Evolutionary conservation across 352 stramenopile species (phyloP).

Genomic region (Lagenidium giganteum): DNA sequence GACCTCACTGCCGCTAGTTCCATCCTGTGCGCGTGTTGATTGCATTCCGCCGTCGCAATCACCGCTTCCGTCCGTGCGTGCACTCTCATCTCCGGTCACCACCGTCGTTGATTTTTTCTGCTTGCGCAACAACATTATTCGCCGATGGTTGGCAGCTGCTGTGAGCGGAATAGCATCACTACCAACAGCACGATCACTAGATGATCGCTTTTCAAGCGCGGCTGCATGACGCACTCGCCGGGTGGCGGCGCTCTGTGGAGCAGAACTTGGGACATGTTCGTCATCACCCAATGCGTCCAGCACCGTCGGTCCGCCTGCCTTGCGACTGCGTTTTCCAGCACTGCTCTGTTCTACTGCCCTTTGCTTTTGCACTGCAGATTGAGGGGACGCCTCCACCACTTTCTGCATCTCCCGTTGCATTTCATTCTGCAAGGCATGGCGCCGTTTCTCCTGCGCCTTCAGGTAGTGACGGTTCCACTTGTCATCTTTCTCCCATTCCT

Average conservation of each 20-base stretch:
- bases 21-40: neutral
- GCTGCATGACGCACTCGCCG: too few species aligned
- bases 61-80: neutral
- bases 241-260: too few species aligned
- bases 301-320: neutral
- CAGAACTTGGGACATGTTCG: too few species aligned
- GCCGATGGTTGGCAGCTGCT: slow-evolving; percentile 53
- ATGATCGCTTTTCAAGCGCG: slow-evolving; percentile 8
- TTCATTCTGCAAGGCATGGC: slow-evolving; percentile 47
- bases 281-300: neutral
- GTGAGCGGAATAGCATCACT: slow-evolving; percentile 17
- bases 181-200: neutral
- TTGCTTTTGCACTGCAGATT: slow-evolving; percentile 21
- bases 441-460: slow-evolving; percentile 44
- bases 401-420: slow-evolving; percentile 37
- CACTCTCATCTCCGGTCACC: neutral
- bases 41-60: neutral
- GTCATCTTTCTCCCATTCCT: slow-evolving; percentile 67
- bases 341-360: slow-evolving; percentile 12
- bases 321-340: slow-evolving; percentile 14
- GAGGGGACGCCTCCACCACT: slow-evolving; percentile 33
- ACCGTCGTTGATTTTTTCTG: slow-evolving; percentile 13
- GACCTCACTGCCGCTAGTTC: neutral
- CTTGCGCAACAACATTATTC: slow-evolving; percentile 51
- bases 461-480: slow-evolving; percentile 72